A percentile compares a stretch with the other conserved stretches of the same genome.
Conservation (phyloP, 805 yeast species). For the Ogataea chonburiensis region DNA sequence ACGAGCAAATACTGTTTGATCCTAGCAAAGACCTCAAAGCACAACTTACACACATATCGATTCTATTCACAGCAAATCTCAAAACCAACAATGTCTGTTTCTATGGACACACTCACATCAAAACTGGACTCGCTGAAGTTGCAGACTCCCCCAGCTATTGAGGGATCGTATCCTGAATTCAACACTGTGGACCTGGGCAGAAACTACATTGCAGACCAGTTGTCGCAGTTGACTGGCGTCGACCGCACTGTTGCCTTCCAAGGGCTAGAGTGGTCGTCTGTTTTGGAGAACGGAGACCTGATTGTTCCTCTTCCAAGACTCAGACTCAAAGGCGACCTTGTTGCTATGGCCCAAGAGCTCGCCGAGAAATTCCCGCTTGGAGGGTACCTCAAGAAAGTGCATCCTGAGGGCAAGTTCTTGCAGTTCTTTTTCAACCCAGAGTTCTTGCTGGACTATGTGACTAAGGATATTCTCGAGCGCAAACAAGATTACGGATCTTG, state of each 20-base stretch:
- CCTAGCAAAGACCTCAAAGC: not conserved
- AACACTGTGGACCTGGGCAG: conserved; percentile 88
- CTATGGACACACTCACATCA: conserved; percentile 25
- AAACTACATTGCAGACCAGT: conserved; percentile 80
- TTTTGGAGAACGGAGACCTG: conserved; percentile 89
- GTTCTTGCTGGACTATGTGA: conserved; percentile 63
- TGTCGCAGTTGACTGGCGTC: conserved; percentile 71
- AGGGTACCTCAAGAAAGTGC: conserved; percentile 64
- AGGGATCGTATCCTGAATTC: conserved; percentile 69
- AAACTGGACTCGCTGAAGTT: conserved; percentile 29
- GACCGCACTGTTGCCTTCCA: conserved; percentile 68
- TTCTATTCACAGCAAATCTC: too few relatives aligned
- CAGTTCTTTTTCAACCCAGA: conserved; percentile 80
- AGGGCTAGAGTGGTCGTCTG: conserved; percentile 83
- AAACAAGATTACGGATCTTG: conserved; percentile 66
- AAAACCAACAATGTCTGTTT: conserved; percentile 24
- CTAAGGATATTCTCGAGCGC: conserved; percentile 65
- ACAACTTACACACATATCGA: too few relatives aligned
- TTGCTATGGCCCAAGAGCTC: conserved; percentile 72
- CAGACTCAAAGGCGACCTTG: conserved; percentile 82
- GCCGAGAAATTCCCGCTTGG: conserved; percentile 74
- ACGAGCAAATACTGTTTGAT: conserved; percentile 7
- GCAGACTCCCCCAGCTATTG: conserved; percentile 41
- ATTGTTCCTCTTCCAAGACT: conserved; percentile 89
- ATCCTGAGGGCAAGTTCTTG: conserved; percentile 84